Conservation (phyloP, 768 basidiomycete species). For the Phallus indusiatus region DNA sequence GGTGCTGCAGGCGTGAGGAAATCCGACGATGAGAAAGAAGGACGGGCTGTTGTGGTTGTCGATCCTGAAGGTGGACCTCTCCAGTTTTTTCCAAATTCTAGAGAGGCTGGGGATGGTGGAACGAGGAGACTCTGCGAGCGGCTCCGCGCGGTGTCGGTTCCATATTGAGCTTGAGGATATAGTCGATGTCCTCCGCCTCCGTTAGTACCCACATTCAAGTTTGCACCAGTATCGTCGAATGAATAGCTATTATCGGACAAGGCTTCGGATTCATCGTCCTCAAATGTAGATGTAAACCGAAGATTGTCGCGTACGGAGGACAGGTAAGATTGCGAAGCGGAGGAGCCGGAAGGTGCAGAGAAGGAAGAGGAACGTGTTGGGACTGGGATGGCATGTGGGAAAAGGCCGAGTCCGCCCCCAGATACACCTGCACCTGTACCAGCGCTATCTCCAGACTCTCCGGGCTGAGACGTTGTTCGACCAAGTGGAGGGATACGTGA, state of each 20-base stretch:
- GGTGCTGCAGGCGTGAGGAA: conserved; percentile 7
- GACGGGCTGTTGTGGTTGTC: neutral
- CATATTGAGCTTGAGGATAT: conserved; percentile 25
- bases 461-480: conserved; percentile 7
- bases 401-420: conserved; percentile 20
- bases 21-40: neutral
- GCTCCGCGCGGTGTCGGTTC: conserved; percentile 57
- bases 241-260: conserved; percentile 35
- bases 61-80: conserved; percentile 13
- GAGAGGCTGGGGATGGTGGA: conserved; percentile 33
- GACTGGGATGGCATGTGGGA: conserved; percentile 36
- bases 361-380: conserved; percentile 64
- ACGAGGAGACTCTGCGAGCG: conserved; percentile 63
- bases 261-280: conserved; percentile 69
- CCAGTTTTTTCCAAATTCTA: conserved; percentile 38
- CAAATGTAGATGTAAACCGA: conserved; percentile 63
- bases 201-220: neutral
- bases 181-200: conserved; percentile 6
- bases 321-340: conserved; percentile 34
- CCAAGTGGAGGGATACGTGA: conserved; percentile 24
- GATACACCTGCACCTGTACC: conserved; percentile 3
- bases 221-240: conserved; percentile 7
- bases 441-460: conserved; percentile 6
- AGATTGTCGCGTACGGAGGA: conserved; percentile 55
- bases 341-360: conserved; percentile 41